phyloP scores from a whole-genome alignment of 1,284 basidiomycete species.

The Ceratobasidium sp. region DNA sequence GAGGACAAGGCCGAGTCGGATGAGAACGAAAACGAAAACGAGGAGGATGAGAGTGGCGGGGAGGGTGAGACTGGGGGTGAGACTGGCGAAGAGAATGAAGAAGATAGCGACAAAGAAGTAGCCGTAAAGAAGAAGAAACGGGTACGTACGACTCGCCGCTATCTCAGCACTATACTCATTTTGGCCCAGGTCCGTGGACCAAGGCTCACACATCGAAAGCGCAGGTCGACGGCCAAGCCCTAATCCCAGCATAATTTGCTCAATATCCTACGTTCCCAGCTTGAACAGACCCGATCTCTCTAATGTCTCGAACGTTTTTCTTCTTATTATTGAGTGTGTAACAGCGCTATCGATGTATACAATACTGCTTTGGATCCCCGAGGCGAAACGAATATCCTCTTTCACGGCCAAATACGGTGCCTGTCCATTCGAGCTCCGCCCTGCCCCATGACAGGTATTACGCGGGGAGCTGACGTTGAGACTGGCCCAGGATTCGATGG shows the following conservation, averaged over 20 bases:
- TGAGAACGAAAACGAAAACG: constrained; percentile 33
- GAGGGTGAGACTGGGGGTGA: constrained; percentile 36
- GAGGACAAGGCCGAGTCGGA: not conserved
- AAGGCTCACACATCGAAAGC: not conserved
- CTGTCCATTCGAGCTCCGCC: not conserved
- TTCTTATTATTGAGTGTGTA: constrained; percentile 16
- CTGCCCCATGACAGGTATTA: too few relatives aligned
- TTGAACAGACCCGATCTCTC: not conserved
- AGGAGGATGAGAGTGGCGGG: constrained; percentile 34
- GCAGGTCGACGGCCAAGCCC: not conserved
- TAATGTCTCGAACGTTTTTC: not conserved
- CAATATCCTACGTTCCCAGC: not conserved
- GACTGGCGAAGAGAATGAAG: constrained; percentile 35
- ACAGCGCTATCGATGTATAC: constrained; percentile 10
- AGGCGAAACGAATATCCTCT: not conserved
- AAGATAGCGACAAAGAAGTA: constrained; percentile 32
- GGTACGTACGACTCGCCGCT: not conserved
- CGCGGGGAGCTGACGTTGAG: too few relatives aligned
- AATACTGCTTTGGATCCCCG: not conserved
- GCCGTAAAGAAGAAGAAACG: not conserved
- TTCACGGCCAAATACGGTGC: not conserved
- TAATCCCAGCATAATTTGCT: not conserved
- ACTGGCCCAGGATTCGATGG: too few relatives aligned
- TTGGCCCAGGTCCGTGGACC: constrained; percentile 11
- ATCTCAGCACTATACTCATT: not conserved